A percentile compares a stretch with the other conserved stretches of the same genome.
Evolutionary conservation across 2,329 filamentous ascomycete genomes (phyloP).

Genomic region (Beauveria pseudobassiana): DNA sequence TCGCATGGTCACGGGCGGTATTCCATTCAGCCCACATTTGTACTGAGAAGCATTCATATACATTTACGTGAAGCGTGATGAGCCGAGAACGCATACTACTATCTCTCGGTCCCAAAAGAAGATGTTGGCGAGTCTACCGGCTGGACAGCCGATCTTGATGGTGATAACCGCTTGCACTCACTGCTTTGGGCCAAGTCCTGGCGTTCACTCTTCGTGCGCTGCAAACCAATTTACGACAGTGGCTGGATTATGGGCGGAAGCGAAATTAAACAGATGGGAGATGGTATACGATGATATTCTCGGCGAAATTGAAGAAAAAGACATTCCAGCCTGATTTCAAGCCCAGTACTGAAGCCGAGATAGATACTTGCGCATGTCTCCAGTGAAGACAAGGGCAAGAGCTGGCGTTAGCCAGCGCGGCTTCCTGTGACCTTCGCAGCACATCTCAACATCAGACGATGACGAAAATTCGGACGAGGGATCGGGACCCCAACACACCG

Average conservation of each 20-base stretch:
- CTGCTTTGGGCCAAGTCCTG: background rate
- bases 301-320: background rate
- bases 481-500: background rate
- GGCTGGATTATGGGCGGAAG: background rate
- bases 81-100: background rate
- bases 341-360: background rate
- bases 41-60: constrained; percentile 1
- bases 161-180: constrained; percentile 1
- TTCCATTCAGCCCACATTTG: background rate
- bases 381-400: background rate
- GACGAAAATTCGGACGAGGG: background rate
- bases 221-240: background rate
- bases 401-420: background rate
- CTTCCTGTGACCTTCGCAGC: background rate
- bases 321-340: background rate
- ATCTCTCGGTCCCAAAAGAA: background rate
- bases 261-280: background rate
- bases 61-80: background rate
- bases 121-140: constrained; percentile 1
- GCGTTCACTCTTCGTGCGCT: constrained; percentile 6
- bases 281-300: constrained; percentile 4
- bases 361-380: background rate
- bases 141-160: background rate
- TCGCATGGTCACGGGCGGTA: background rate
- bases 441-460: background rate